A percentile compares a stretch with the other conserved stretches of the same genome.
These are phyloP conservation scores for Rubia tinctorum DNA, from an alignment of 305 asterid species.

Conservation along the genomic window DNA sequence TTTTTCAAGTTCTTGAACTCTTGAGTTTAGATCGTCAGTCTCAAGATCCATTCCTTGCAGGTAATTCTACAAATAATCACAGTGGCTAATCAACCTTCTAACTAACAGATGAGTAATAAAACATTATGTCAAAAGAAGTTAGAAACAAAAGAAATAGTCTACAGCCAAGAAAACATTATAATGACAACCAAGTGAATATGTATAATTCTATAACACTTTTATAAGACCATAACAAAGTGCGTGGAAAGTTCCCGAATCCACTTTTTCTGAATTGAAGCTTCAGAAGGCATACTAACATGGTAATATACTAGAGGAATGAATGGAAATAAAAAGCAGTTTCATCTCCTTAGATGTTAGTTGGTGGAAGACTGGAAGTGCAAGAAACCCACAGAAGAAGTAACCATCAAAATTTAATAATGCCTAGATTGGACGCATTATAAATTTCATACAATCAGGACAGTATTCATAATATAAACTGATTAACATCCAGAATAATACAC, in stretches of 20 bases:
- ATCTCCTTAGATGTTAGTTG: neutral
- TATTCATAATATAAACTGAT: neutral
- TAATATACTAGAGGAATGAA: neutral
- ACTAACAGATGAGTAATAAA: neutral
- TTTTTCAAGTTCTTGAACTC: conserved; percentile 67
- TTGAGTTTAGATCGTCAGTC: conserved; percentile 40
- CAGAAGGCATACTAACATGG: neutral
- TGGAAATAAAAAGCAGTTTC: neutral
- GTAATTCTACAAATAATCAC: conserved; percentile 43
- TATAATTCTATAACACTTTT: neutral
- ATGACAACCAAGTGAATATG: neutral
- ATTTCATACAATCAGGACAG: neutral
- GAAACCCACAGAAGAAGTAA: neutral
- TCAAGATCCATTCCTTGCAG: conserved; percentile 59
- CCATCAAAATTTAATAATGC: neutral
- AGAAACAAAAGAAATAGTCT: neutral
- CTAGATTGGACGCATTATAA: neutral
- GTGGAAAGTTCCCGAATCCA: neutral
- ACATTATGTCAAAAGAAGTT: neutral
- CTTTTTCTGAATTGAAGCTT: neutral
- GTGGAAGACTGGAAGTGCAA: neutral
- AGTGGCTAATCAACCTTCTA: conserved; percentile 6
- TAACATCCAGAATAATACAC: neutral
- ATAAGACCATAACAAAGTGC: neutral
- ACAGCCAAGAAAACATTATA: neutral